These are phyloP conservation scores for Tetrahymena borealis DNA, from an alignment of 73 alveolate species.

Conservation along the genomic window DNA sequence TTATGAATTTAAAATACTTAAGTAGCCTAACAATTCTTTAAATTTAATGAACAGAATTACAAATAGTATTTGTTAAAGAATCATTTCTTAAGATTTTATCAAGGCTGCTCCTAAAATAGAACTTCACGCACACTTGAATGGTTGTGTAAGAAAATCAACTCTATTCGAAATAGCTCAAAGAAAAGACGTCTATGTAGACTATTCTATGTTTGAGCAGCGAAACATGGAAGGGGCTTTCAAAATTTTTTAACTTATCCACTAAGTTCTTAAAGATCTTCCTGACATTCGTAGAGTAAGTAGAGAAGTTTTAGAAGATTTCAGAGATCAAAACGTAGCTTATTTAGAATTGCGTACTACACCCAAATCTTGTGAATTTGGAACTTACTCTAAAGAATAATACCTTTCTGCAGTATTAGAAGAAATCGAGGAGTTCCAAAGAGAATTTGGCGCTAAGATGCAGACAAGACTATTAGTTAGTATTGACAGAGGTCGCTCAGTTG, in stretches of 20 bases:
- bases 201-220: constrained; percentile 42
- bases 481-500: constrained; percentile 64
- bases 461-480: constrained; percentile 67
- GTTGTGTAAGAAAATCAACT: constrained; percentile 82
- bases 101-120: constrained; percentile 54
- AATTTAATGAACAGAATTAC: too few species aligned
- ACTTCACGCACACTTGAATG: constrained; percentile 88
- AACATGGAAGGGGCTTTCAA: constrained; percentile 61
- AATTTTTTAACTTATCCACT: constrained; percentile 58
- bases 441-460: constrained; percentile 34
- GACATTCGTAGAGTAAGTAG: constrained; percentile 55
- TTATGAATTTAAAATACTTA: too few species aligned
- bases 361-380: constrained; percentile 50
- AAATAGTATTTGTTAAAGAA: not conserved
- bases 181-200: constrained; percentile 52
- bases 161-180: constrained; percentile 63
- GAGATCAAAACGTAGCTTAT: constrained; percentile 64
- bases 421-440: constrained; percentile 11
- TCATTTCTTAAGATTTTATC: not conserved
- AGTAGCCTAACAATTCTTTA: too few species aligned
- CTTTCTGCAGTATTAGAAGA: constrained; percentile 56
- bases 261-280: constrained; percentile 49
- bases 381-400: constrained; percentile 63
- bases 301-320: constrained; percentile 84
- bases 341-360: constrained; percentile 89